phyloP scores from a whole-genome alignment of 495 filamentous ascomycete genomes.

The Letharia columbiana region DNA sequence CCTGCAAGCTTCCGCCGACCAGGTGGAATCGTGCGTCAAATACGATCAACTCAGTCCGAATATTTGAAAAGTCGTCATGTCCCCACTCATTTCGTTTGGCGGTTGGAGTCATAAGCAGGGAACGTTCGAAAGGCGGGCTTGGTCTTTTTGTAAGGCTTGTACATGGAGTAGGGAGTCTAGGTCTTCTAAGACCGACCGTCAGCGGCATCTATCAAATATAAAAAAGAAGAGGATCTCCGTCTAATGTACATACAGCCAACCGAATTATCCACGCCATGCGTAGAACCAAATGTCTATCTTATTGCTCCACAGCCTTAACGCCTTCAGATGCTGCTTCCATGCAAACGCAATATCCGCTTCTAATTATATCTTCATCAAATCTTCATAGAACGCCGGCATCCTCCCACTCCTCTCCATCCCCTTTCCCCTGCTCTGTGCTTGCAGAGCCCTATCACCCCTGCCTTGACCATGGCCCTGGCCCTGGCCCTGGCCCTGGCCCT shows the following conservation, averaged over 20 bases:
- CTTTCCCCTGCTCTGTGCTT: constrained; percentile 1
- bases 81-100: neutral
- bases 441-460: neutral
- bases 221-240: neutral
- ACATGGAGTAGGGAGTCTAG: neutral
- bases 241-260: neutral
- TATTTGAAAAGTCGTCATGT: constrained; percentile 37
- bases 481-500: neutral
- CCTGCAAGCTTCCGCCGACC: constrained; percentile 79
- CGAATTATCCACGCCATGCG: neutral
- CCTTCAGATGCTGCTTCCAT: neutral
- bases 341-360: neutral
- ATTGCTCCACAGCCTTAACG: neutral
- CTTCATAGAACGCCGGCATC: constrained; percentile 16
- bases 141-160: neutral
- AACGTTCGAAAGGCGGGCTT: neutral
- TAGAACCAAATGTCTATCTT: neutral
- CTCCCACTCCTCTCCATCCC: constrained; percentile 5
- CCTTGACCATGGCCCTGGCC: neutral
- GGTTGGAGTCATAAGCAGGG: neutral
- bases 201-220: neutral
- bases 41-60: constrained; percentile 78
- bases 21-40: constrained; percentile 71
- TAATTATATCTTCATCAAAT: constrained; percentile 8
- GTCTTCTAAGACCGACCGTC: neutral